Evolutionary conservation across 495 filamentous ascomycete species (phyloP).

Genomic region (Friedmanniomyces simplex): DNA sequence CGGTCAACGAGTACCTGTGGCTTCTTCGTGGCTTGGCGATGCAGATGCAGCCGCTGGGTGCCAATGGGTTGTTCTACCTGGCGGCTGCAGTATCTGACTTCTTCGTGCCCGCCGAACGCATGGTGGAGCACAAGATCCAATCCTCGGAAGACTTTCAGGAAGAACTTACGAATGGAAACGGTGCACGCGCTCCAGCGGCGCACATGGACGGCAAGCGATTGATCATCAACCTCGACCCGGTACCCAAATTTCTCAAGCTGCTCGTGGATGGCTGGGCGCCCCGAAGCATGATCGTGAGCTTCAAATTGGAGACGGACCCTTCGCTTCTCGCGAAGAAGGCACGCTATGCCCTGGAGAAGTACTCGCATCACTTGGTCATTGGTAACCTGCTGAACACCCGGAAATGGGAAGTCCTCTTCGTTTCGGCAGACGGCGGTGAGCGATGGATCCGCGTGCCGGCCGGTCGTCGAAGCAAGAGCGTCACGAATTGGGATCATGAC

Average conservation of each 20-base stretch:
- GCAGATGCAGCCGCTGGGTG: slow-evolving; percentile 73
- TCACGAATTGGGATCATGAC: slow-evolving; percentile 37
- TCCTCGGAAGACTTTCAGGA: slow-evolving; percentile 51
- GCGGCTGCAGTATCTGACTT: slow-evolving; percentile 96
- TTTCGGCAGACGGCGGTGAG: slow-evolving; percentile 58
- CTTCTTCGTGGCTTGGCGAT: slow-evolving; percentile 70
- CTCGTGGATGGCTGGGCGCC: slow-evolving; percentile 94
- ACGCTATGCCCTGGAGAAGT: slow-evolving; percentile 70
- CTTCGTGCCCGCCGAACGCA: slow-evolving; percentile 81
- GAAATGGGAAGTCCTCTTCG: slow-evolving; percentile 96
- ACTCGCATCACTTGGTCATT: slow-evolving; percentile 91
- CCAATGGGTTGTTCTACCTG: slow-evolving; percentile 76
- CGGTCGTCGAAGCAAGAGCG: slow-evolving; percentile 51
- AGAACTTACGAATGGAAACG: slow-evolving; percentile 1
- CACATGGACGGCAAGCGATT: slow-evolving; percentile 55
- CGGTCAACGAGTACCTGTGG: slow-evolving; percentile 89
- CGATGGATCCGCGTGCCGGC: slow-evolving; percentile 74
- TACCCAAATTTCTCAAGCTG: slow-evolving; percentile 91
- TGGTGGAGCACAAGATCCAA: slow-evolving; percentile 98
- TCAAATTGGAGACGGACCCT: slow-evolving; percentile 95
- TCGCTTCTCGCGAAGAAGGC: slow-evolving; percentile 80
- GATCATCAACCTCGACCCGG: slow-evolving; percentile 85
- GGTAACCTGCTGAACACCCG: slow-evolving; percentile 87
- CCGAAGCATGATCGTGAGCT: slow-evolving; percentile 89
- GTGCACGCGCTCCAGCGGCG: slow-evolving; percentile 24